Evolutionary conservation across 805 yeast species (phyloP).

Genomic region (Ogataea sp.): DNA sequence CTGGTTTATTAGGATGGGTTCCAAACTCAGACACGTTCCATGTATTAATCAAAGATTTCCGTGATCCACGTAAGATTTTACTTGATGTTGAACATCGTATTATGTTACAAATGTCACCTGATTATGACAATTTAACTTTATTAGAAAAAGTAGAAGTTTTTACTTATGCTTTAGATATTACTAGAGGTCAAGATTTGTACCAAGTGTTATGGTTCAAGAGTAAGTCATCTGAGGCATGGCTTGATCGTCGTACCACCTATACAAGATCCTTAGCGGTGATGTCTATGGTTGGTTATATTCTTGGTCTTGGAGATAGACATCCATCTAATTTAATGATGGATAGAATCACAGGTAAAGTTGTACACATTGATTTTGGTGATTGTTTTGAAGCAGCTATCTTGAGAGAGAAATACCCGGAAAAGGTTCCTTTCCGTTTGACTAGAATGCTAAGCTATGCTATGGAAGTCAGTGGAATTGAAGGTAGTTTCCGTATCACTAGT

Average conservation of each 20-base stretch:
- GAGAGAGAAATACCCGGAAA: conserved; percentile 95
- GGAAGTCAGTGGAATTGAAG: conserved; percentile 99
- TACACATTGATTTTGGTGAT: conserved; percentile 98
- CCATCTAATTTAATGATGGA: conserved; percentile 96
- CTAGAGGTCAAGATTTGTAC: conserved; percentile 93
- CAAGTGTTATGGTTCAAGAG: conserved; percentile 95
- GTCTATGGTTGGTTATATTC: conserved; percentile 98
- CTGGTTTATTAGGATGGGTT: conserved; percentile 97
- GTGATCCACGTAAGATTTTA: conserved; percentile 84
- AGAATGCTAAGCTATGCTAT: conserved; percentile 96
- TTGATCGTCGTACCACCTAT: conserved; percentile 92
- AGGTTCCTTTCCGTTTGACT: conserved; percentile 94
- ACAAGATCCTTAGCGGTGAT: conserved; percentile 94
- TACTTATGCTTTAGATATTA: conserved; percentile 90
- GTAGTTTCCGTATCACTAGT: conserved; percentile 92
- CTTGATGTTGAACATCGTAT: conserved; percentile 90
- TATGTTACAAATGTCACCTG: conserved; percentile 97
- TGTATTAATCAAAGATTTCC: conserved; percentile 80
- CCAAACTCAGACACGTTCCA: conserved; percentile 97
- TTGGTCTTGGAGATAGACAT: conserved; percentile 96
- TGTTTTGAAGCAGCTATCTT: conserved; percentile 97
- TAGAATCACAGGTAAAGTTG: conserved; percentile 87
- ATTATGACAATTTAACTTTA: conserved; percentile 81
- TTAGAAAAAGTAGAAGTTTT: conserved; percentile 94
- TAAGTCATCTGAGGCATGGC: conserved; percentile 94